Evolutionary conservation across 768 basidiomycete genomes (phyloP).

Genomic region (Lentinula boryana): DNA sequence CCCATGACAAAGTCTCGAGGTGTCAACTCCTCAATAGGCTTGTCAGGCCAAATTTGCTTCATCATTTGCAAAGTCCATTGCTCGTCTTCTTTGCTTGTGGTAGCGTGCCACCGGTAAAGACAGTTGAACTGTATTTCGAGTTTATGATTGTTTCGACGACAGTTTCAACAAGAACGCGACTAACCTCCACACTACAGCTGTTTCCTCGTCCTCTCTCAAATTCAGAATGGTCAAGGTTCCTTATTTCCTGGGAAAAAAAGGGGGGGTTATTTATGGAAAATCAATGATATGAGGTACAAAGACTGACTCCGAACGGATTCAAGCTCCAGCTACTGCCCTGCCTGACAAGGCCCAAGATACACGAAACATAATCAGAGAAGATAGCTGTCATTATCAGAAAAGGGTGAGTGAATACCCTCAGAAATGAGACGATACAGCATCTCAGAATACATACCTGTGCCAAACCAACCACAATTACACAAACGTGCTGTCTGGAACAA

Average conservation of each 20-base stretch:
- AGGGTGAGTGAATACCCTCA: neutral
- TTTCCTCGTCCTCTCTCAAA: constrained; percentile 82
- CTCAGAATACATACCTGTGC: constrained; percentile 29
- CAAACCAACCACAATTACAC: constrained; percentile 80
- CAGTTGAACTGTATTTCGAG: constrained; percentile 60
- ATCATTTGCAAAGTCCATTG: constrained; percentile 56
- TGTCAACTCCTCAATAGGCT: constrained; percentile 41
- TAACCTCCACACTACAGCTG: constrained; percentile 74
- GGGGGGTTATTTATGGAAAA: no score
- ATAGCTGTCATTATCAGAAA: constrained; percentile 31
- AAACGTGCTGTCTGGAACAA: constrained; percentile 81
- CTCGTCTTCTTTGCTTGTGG: constrained; percentile 67
- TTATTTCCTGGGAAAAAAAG: constrained; percentile 52
- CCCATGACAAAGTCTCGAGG: constrained; percentile 45
- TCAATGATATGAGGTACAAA: neutral
- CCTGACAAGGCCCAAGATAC: constrained; percentile 74
- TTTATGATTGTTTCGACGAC: neutral
- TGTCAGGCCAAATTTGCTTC: constrained; percentile 45
- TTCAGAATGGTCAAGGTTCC: constrained; percentile 51
- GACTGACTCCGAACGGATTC: constrained; percentile 60
- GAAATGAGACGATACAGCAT: neutral
- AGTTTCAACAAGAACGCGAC: constrained; percentile 6
- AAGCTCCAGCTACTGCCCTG: constrained; percentile 74
- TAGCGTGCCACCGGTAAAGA: constrained; percentile 81
- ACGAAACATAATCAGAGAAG: constrained; percentile 81